Evolutionary conservation across 768 basidiomycete genomes (phyloP), one percentile per base, ranked within the genome.

Genomic region (Rhodotorula graminis): DNA sequence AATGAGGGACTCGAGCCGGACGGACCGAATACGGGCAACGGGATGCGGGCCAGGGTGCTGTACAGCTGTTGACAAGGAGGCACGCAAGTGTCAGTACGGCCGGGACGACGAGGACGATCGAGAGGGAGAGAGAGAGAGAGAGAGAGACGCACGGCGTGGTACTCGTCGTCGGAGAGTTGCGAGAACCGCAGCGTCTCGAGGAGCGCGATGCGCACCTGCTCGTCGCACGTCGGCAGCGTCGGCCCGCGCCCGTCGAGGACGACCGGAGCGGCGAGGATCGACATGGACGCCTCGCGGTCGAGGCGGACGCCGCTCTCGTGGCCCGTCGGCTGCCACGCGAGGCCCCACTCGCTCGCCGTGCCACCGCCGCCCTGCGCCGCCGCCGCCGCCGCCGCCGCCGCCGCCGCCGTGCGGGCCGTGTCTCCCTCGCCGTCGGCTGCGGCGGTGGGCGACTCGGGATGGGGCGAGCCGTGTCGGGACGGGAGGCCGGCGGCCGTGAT

Each of bases 111-210:
- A 10, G 52, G 3, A n/a, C n/a, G n/a, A n/a, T n/a, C n/a, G n/a
- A n/a, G 9, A 56, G 15, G 16, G 19, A 1, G 31, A 18, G 3
- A n/a, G 29, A 3, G 27, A 55, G 37, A 9, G 5, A 37, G 37
- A 9, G 37, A 37, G 37, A 37, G 37, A 9, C 55, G 14, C 29
- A 58, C 44, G 2, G 56, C 40, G n/a, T 65, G 65, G 23, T 65
- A 65, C 31, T 65, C 65, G 44, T 56, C 56, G 27, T 65, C 65
- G 42, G n/a, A 2, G 11, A 65, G 29, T 31, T 44, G 42, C 16
- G 56, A 29, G 44, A 65, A 65, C 21, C 65, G 18, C 0, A 65
- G 46, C 31, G 65, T 65, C 56, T 65, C 65, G 56, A 65, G 56
- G 18, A 65, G 16, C 44, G 56, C 46, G 44, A 65, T 65, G 10